A percentile compares a stretch with the other conserved stretches of the same genome.
Conservation (phyloP, 257 asterid genomes). For the Rhazya stricta region DNA sequence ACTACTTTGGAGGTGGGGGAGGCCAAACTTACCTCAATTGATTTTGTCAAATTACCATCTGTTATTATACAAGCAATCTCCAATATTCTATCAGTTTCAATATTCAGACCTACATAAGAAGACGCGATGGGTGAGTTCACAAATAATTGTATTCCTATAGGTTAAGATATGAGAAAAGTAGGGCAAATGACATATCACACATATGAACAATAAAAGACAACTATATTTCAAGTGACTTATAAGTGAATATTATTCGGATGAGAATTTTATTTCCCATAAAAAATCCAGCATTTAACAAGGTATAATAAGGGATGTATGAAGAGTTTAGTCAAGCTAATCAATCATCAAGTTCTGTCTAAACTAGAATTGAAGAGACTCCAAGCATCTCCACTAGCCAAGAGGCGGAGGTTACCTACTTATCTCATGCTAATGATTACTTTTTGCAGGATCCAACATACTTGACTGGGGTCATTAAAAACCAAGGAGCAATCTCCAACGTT, state of each 20-base stretch:
- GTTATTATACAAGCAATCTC: conserved; percentile 97
- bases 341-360: background rate
- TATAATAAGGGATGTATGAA: background rate
- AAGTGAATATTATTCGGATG: background rate
- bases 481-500: background rate
- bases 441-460: background rate
- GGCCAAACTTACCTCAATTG: conserved; percentile 53
- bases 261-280: background rate
- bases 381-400: background rate
- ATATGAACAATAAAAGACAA: background rate
- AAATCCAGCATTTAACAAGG: background rate
- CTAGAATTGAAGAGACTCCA: background rate
- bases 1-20: background rate
- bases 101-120: conserved; percentile 62
- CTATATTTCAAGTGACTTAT: background rate
- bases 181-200: background rate
- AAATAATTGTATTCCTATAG: background rate
- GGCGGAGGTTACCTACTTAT: background rate
- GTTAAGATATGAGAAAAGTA: background rate
- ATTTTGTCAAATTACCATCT: conserved; percentile 72
- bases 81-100: conserved; percentile 77
- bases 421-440: background rate
- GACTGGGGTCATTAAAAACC: background rate
- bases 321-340: background rate
- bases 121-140: conserved; percentile 2